Conservation (phyloP, 495 filamentous ascomycete species). For the Pseudoneurospora amorphoporcata region DNA sequence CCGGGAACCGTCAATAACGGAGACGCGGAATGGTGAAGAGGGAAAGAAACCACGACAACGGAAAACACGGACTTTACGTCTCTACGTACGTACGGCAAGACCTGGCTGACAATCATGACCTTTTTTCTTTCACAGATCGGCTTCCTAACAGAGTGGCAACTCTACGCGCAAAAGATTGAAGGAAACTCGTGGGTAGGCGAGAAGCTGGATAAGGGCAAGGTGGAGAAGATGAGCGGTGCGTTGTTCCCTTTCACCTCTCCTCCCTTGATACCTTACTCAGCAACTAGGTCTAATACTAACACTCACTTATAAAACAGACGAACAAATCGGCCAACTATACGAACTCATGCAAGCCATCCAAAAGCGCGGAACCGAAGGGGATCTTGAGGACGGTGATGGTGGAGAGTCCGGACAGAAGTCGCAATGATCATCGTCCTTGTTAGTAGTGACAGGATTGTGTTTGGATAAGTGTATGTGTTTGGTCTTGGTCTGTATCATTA, state of each 20-base stretch:
- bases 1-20: too few species aligned
- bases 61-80: too few species aligned
- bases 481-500: not conserved
- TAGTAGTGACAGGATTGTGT: not conserved
- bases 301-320: conserved; percentile 45
- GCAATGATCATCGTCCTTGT: not conserved
- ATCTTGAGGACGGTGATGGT: not conserved
- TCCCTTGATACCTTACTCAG: not conserved
- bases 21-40: too few species aligned
- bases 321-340: conserved; percentile 87
- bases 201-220: conserved; percentile 63
- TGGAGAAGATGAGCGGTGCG: conserved; percentile 93
- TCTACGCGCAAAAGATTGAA: conserved; percentile 85
- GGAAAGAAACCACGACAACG: too few species aligned
- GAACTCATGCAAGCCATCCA: conserved; percentile 84
- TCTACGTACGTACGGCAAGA: too few species aligned
- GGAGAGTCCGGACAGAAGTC: not conserved
- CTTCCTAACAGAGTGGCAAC: conserved; percentile 92
- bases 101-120: too few species aligned
- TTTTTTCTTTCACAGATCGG: conserved; percentile 52
- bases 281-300: not conserved
- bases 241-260: conserved; percentile 7
- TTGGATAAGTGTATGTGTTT: not conserved
- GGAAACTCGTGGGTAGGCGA: conserved; percentile 73
- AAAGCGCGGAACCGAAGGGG: conserved; percentile 42